phyloP scores from a whole-genome alignment of 2,329 filamentous ascomycete species.

The Ceratocystis lukuohia region DNA sequence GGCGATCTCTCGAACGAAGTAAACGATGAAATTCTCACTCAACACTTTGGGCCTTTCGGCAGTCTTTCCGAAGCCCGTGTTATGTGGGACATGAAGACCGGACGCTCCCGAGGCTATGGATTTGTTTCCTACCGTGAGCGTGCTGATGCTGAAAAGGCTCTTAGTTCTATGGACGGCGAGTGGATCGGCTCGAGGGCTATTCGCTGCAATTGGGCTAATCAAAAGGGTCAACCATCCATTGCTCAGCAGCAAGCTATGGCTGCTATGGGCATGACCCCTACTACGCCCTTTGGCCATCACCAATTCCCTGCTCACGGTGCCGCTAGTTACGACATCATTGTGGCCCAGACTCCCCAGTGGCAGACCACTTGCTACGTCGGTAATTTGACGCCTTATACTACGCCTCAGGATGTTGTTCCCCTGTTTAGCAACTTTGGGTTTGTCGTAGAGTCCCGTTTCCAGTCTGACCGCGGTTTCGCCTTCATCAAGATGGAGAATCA shows the following conservation, averaged over 20 bases:
- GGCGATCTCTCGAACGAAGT: conserved; percentile 97
- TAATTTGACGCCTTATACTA: conserved; percentile 94
- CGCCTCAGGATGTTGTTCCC: conserved; percentile 90
- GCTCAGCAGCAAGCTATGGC: conserved; percentile 95
- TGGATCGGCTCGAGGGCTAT: conserved; percentile 97
- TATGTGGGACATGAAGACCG: conserved; percentile 99
- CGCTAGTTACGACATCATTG: conserved; percentile 94
- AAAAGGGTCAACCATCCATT: conserved; percentile 98
- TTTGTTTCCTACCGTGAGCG: conserved; percentile 97
- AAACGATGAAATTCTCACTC: conserved; percentile 85
- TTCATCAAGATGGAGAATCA: conserved; percentile 99
- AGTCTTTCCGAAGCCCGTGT: conserved; percentile 94
- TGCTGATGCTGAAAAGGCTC: conserved; percentile 81
- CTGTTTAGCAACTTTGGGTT: conserved; percentile 98
- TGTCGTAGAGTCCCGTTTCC: conserved; percentile 93
- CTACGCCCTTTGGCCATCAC: conserved; percentile 89
- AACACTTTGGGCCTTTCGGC: conserved; percentile 93
- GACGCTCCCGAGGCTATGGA: conserved; percentile 89
- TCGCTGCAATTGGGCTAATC: conserved; percentile 99
- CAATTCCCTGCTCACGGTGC: conserved; percentile 95
- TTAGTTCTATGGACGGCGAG: conserved; percentile 97
- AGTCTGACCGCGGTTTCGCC: conserved; percentile 92
- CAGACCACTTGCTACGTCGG: conserved; percentile 98
- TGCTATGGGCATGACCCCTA: conserved; percentile 95
- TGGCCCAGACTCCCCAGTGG: conserved; percentile 89